Evolutionary conservation across 441 rosid species (phyloP).

Genomic region (Bruguiera hainesii): DNA sequence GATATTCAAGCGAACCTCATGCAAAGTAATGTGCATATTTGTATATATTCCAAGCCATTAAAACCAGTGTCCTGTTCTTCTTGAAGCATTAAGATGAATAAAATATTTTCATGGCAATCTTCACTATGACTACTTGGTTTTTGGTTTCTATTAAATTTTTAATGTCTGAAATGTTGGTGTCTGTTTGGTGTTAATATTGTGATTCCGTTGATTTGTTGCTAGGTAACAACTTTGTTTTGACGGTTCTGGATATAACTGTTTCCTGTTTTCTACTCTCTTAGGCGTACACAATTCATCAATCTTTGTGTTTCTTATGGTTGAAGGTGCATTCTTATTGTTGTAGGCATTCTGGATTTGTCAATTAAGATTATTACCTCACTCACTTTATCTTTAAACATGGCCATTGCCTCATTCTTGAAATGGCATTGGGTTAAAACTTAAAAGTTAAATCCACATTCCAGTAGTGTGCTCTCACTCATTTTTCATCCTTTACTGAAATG

Average conservation of each 20-base stretch:
- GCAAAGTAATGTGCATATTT: slow-evolving; percentile 63
- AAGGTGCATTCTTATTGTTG: too few relatives aligned
- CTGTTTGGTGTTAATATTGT: neutral
- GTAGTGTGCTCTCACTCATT: neutral
- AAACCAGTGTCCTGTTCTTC: neutral
- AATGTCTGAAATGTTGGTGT: neutral
- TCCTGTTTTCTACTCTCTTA: slow-evolving; percentile 2
- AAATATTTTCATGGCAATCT: too few relatives aligned
- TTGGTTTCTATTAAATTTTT: neutral
- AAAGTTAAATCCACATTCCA: too few relatives aligned
- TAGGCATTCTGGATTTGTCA: too few relatives aligned
- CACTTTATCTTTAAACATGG: too few relatives aligned
- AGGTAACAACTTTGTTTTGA: neutral
- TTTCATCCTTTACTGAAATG: neutral
- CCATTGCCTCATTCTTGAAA: too few relatives aligned
- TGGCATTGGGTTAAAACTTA: too few relatives aligned
- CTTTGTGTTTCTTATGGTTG: too few relatives aligned
- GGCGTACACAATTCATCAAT: slow-evolving; percentile 1
- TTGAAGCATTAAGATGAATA: slow-evolving; percentile 3
- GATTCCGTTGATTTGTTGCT: neutral
- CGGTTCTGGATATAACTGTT: slow-evolving; percentile 1
- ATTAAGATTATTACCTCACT: too few relatives aligned
- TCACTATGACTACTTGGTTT: neutral
- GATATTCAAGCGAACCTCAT: slow-evolving; percentile 99
- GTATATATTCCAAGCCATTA: slow-evolving; percentile 3